Evolutionary conservation across 164 flowering plant genomes (phyloP).

Genomic region (Liquidambar formosana): DNA sequence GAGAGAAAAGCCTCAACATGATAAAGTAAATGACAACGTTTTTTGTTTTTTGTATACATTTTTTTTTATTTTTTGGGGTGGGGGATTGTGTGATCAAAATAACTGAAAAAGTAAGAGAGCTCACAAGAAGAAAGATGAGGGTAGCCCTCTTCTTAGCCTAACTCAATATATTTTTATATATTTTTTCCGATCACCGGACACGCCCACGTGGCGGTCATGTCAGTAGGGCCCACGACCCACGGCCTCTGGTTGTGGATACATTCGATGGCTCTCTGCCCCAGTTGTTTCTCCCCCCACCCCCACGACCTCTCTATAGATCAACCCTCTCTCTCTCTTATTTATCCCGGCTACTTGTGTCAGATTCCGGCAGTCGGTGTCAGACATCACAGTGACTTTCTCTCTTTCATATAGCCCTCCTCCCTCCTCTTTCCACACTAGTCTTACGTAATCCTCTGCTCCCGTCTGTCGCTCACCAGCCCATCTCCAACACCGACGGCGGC

Average conservation of each 20-base stretch:
- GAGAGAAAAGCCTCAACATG: no score
- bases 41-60: no score
- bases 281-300: constrained; percentile 16
- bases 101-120: no score
- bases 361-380: constrained; percentile 21
- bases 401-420: constrained; percentile 20
- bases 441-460: neutral
- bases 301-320: neutral
- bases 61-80: no score
- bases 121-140: no score
- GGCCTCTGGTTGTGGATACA: constrained; percentile 38
- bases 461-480: neutral
- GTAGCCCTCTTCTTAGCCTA: no score
- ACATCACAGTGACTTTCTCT: constrained; percentile 10
- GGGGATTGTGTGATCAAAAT: no score
- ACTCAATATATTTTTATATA: no score
- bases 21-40: no score
- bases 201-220: constrained; percentile 65
- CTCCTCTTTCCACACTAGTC: neutral
- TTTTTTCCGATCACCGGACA: constrained; percentile 44
- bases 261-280: constrained; percentile 37
- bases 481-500: neutral
- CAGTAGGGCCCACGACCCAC: constrained; percentile 50
- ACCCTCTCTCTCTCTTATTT: constrained; percentile 17
- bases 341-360: constrained; percentile 31